These are phyloP conservation scores for Hygrophoropsis aurantiaca DNA, from an alignment of 768 basidiomycete species.

Conservation along the genomic window DNA sequence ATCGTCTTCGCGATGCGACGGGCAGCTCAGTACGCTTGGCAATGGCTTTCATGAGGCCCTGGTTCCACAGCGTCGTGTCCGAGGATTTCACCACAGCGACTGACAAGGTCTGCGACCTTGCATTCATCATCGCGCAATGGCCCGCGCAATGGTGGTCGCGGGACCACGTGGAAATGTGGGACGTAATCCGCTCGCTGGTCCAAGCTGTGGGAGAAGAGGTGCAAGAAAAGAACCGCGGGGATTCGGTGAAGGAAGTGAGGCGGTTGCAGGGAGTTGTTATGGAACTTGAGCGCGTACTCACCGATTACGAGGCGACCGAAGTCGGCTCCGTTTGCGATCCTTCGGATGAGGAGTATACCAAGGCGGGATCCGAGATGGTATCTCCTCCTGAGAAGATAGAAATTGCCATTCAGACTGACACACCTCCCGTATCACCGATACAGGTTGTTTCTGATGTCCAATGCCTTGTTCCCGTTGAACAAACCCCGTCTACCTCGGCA, in stretches of 20 bases:
- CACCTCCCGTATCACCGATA: conserved; percentile 13
- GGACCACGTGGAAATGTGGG: conserved; percentile 61
- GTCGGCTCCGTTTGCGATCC: conserved; percentile 21
- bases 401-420: background rate
- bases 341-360: conserved; percentile 17
- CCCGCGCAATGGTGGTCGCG: conserved; percentile 67
- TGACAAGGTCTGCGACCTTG: conserved; percentile 39
- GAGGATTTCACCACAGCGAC: conserved; percentile 40
- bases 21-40: conserved; percentile 68
- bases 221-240: conserved; percentile 45
- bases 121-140: conserved; percentile 60
- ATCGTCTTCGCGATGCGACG: conserved; percentile 64
- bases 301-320: conserved; percentile 37
- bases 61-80: conserved; percentile 56
- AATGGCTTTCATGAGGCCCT: conserved; percentile 64
- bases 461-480: conserved; percentile 7
- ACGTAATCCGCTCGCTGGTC: conserved; percentile 57
- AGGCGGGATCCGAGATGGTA: conserved; percentile 8
- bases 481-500: conserved; percentile 2
- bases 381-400: background rate
- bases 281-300: conserved; percentile 46
- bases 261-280: conserved; percentile 51
- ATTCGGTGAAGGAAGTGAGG: conserved; percentile 44
- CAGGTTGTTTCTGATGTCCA: conserved; percentile 11
- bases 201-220: conserved; percentile 67